Percentiles rank a stretch among this genome's conserved stretches.
phyloP scores from a whole-genome alignment of 768 basidiomycete genomes.

The Neoboletus magnificus region DNA sequence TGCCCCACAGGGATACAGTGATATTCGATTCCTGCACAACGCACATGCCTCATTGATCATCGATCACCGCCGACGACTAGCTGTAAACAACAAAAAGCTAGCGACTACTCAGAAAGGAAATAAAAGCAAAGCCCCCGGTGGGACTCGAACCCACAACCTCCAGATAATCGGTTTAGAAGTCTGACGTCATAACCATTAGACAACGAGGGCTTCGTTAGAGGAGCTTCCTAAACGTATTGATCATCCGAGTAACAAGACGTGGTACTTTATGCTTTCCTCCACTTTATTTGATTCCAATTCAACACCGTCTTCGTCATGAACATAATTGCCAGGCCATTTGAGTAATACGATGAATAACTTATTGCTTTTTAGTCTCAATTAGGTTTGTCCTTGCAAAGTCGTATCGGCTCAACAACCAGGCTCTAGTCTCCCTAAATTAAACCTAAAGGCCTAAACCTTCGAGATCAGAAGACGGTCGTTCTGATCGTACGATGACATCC shows the following conservation, averaged over 20 bases:
- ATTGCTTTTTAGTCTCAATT: too few species aligned
- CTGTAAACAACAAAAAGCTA: background rate
- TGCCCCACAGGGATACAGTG: background rate
- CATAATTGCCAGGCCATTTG: background rate
- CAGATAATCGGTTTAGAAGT: constrained; percentile 83
- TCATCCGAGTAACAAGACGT: background rate
- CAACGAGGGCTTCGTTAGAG: constrained; percentile 58
- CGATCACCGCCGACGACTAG: background rate
- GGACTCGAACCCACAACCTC: constrained; percentile 87
- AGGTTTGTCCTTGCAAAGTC: too few species aligned
- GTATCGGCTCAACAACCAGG: too few species aligned
- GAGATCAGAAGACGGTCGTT: too few species aligned
- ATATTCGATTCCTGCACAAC: background rate
- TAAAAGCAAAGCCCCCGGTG: constrained; percentile 59
- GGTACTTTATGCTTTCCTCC: too few species aligned
- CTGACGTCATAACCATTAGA: constrained; percentile 92
- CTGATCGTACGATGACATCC: background rate
- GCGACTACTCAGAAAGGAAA: constrained; percentile 3
- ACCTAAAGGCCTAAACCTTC: too few species aligned
- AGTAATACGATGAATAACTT: too few species aligned
- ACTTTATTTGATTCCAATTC: background rate
- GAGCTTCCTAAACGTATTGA: background rate
- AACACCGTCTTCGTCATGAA: background rate
- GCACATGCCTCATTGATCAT: background rate
- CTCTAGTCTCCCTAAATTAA: too few species aligned